Conservation (phyloP, 352 stramenopile genomes). For the Nothophytophthora sp. region DNA sequence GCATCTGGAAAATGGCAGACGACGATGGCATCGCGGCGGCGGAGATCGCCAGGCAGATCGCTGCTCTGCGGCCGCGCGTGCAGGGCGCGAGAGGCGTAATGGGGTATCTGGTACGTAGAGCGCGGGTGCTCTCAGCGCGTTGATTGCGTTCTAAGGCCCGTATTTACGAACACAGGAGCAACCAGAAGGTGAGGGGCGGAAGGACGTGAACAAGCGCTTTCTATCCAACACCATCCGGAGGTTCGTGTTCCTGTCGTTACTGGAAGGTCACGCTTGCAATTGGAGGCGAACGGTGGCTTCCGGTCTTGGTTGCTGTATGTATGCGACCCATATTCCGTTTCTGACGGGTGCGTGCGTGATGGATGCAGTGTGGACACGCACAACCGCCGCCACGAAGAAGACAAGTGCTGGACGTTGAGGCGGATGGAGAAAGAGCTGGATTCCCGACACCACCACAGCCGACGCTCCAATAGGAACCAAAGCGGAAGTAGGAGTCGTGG, state of each 20-base stretch:
- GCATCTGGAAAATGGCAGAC: slow-evolving; percentile 17
- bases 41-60: slow-evolving; percentile 42
- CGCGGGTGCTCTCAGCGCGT: background rate
- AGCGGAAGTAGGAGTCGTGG: slow-evolving; percentile 23
- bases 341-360: background rate
- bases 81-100: slow-evolving; percentile 40
- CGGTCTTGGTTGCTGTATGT: no score
- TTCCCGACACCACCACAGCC: background rate
- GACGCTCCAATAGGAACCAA: slow-evolving; percentile 1
- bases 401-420: slow-evolving; percentile 58
- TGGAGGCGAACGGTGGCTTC: no score
- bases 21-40: slow-evolving; percentile 24
- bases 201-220: slow-evolving; percentile 75
- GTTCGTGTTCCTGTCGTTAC: slow-evolving; percentile 18
- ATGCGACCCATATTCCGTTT: background rate
- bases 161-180: slow-evolving; percentile 16
- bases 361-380: slow-evolving; percentile 52
- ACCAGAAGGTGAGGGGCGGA: slow-evolving; percentile 17
- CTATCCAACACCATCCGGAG: slow-evolving; percentile 60
- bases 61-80: slow-evolving; percentile 31
- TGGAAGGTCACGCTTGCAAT: no score
- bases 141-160: slow-evolving; percentile 1
- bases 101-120: slow-evolving; percentile 48
- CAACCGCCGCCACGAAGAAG: slow-evolving; percentile 66
- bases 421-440: slow-evolving; percentile 41